These are phyloP conservation scores for Aspergillus persii DNA, from an alignment of 2,329 filamentous ascomycete species.

Conservation along the genomic window DNA sequence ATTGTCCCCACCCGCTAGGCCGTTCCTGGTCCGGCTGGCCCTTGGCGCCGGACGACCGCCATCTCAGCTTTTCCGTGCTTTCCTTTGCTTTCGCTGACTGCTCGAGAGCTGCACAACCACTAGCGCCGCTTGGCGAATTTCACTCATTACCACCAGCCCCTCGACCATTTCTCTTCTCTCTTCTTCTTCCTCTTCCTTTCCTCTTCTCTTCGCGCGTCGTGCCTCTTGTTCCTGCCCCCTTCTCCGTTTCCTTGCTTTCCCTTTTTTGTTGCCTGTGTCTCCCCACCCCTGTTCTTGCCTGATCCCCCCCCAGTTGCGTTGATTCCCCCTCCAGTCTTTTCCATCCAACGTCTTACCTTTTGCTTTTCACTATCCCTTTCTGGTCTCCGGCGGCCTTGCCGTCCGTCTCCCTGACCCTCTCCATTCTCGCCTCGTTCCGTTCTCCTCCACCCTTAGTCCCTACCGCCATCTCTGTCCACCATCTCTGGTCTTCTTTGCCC, in stretches of 20 bases:
- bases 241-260: constrained; percentile 5
- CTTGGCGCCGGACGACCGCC: constrained; percentile 26
- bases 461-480: neutral
- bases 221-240: constrained; percentile 11
- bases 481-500: neutral
- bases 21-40: constrained; percentile 26
- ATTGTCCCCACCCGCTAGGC: constrained; percentile 26
- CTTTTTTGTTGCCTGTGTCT: constrained; percentile 2
- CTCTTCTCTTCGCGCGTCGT: neutral
- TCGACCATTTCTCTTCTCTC: constrained; percentile 24
- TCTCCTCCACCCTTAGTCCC: neutral
- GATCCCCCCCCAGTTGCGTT: constrained; percentile 7
- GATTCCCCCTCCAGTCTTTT: constrained; percentile 1
- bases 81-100: constrained; percentile 24
- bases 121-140: constrained; percentile 34
- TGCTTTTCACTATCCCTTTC: constrained; percentile 5
- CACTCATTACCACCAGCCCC: constrained; percentile 32
- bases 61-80: constrained; percentile 25
- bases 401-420: neutral
- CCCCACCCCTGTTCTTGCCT: constrained; percentile 11
- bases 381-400: neutral
- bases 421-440: neutral
- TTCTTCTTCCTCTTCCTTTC: constrained; percentile 11
- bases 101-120: constrained; percentile 35
- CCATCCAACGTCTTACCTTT: constrained; percentile 9